Base-by-base conservation (phyloP, 2,329 filamentous ascomycete species). In the Penicillium rolfsii region DNA sequence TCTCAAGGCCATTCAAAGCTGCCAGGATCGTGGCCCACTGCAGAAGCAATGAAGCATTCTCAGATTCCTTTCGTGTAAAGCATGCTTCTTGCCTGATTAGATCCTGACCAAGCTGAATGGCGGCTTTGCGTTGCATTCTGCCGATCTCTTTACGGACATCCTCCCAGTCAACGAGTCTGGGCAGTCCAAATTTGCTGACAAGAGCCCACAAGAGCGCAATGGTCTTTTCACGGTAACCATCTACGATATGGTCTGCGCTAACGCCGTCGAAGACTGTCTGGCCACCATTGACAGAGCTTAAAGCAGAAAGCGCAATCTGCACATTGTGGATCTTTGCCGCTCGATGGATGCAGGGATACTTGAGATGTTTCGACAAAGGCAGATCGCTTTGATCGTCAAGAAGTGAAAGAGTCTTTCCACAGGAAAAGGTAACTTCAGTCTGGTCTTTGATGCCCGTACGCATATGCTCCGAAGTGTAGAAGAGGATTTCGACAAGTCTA, bases 161-260 rank as follows among this genome's bases (percentile, higher is more conserved):
- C 5, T 77, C 71, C 80, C 83, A 85, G 65, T 88, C 82, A 1
- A 89, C 77, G 0, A 89, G 76, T 6, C 73, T 76, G 5, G 76
- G 72, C 7, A 88, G 74, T 1, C 85, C 85, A 76, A 82, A 84
- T 71, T 81, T 82, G 43, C 83, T 83, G 40, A 88, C 81, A 24
- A 89, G 76, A 3, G 79, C 78, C 86, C 86, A 88, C 5, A 89
- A 77, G 9, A 89, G 76, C 5, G 80, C 82, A 48, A 89, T 77
- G 0, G 86, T 89, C 72, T 85, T 88, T 67, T 89, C 86, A 8
- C 87, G 82, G 66, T 88, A 85, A 2, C 87, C 87, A 65, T 88
- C 82, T 6, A 89, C 85, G 50, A 89, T 83, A 57, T 89, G 84
- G 41, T 84, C 82, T 0, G 86, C 80, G 14, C 74, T 79, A 38